phyloP scores from a whole-genome alignment of 2,329 filamentous ascomycete genomes.

The Xylariaceae sp. region DNA sequence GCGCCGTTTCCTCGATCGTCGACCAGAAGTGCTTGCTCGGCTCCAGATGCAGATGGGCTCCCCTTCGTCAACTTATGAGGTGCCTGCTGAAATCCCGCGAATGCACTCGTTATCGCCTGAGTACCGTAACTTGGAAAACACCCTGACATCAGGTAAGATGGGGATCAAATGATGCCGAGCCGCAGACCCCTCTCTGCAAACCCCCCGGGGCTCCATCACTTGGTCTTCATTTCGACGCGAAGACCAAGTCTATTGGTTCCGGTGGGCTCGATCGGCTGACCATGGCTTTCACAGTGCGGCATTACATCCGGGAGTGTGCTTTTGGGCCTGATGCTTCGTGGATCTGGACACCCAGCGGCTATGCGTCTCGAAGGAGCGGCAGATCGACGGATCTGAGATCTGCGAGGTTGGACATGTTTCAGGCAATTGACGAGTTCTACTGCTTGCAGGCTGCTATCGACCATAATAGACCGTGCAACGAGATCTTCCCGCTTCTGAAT shows the following conservation, averaged over 20 bases:
- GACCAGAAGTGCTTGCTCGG: slow-evolving; percentile 26
- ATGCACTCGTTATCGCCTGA: slow-evolving; percentile 19
- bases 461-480: slow-evolving; percentile 9
- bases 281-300: slow-evolving; percentile 11
- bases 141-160: slow-evolving; percentile 20
- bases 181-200: background rate
- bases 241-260: background rate
- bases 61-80: slow-evolving; percentile 5
- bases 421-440: slow-evolving; percentile 22
- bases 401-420: slow-evolving; percentile 18
- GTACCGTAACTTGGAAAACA: slow-evolving; percentile 21
- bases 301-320: slow-evolving; percentile 20
- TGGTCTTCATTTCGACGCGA: background rate
- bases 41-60: slow-evolving; percentile 11
- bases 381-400: slow-evolving; percentile 4
- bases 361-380: slow-evolving; percentile 8
- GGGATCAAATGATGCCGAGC: background rate
- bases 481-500: slow-evolving; percentile 20
- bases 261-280: slow-evolving; percentile 6
- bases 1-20: slow-evolving; percentile 38
- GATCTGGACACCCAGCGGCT: slow-evolving; percentile 15
- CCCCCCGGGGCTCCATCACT: background rate
- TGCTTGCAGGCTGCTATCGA: slow-evolving; percentile 21
- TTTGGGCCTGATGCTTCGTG: slow-evolving; percentile 17
- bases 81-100: slow-evolving; percentile 11